These are phyloP conservation scores for Chrysosphaeria jannelii DNA, from an alignment of 2,329 filamentous ascomycete species.

Conservation along the genomic window DNA sequence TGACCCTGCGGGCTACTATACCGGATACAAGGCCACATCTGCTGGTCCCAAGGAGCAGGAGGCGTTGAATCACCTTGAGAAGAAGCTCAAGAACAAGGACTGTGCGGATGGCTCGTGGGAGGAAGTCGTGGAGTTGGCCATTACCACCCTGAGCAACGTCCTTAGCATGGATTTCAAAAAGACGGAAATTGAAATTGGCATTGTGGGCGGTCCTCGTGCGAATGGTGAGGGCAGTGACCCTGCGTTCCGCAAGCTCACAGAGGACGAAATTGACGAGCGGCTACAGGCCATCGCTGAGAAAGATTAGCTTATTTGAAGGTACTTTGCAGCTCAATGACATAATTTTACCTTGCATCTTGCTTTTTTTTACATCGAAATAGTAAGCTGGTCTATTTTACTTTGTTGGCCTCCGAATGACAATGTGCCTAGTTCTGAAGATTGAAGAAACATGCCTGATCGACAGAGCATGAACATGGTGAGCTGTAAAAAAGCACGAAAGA, in stretches of 20 bases:
- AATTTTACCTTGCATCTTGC: too few relatives aligned
- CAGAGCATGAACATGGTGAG: too few relatives aligned
- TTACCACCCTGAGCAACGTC: slow-evolving; percentile 81
- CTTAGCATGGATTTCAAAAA: slow-evolving; percentile 99
- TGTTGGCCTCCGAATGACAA: too few relatives aligned
- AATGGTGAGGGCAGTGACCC: slow-evolving; percentile 62
- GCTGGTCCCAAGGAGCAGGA: slow-evolving; percentile 97
- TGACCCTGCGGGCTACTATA: slow-evolving; percentile 91
- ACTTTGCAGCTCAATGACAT: slow-evolving; percentile 1
- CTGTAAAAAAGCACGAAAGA: too few relatives aligned
- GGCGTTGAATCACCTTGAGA: slow-evolving; percentile 92
- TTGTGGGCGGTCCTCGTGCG: slow-evolving; percentile 61
- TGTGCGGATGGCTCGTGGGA: slow-evolving; percentile 77
- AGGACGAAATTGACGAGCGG: slow-evolving; percentile 95
- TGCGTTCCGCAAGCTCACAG: slow-evolving; percentile 64
- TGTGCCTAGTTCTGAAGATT: too few relatives aligned
- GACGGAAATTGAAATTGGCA: slow-evolving; percentile 89
- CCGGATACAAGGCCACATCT: slow-evolving; percentile 92
- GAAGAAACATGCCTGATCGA: too few relatives aligned
- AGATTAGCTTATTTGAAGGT: slow-evolving; percentile 32
- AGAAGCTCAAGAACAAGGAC: slow-evolving; percentile 99
- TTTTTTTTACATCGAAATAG: too few relatives aligned
- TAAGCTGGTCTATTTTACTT: too few relatives aligned
- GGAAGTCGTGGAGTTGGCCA: slow-evolving; percentile 90
- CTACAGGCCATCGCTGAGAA: slow-evolving; percentile 96